phyloP scores from a whole-genome alignment of 2,329 filamentous ascomycete genomes.

The Plenodomus lindquistii region DNA sequence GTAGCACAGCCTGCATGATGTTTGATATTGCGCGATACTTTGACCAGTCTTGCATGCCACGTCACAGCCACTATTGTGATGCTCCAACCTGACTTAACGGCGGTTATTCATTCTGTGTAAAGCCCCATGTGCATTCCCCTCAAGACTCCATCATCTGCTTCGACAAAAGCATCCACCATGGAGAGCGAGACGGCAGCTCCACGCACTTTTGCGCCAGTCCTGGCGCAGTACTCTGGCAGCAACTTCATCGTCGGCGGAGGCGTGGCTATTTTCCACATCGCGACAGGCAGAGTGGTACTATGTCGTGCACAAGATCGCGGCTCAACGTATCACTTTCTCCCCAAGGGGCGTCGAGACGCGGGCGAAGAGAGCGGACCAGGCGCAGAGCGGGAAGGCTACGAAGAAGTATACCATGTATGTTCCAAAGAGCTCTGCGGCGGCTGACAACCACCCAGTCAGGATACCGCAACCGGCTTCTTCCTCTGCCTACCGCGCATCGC shows the following conservation, averaged over 20 bases:
- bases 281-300: conserved; percentile 51
- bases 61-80: not conserved
- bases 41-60: not conserved
- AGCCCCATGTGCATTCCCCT: not conserved
- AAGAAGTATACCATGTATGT: conserved; percentile 44
- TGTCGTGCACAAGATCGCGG: conserved; percentile 49
- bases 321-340: conserved; percentile 51
- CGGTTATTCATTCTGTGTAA: not conserved
- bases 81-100: not conserved
- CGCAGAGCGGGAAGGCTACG: conserved; percentile 55
- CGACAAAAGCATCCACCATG: conserved; percentile 1
- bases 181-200: conserved; percentile 7
- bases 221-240: conserved; percentile 34
- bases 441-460: conserved; percentile 29
- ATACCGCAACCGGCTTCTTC: conserved; percentile 54
- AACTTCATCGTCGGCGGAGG: conserved; percentile 43
- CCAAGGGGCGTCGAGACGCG: conserved; percentile 54
- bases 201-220: conserved; percentile 14
- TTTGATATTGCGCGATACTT: not conserved
- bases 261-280: conserved; percentile 57
- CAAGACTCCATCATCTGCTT: not conserved
- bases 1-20: not conserved
- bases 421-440: not conserved
- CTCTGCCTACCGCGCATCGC: conserved; percentile 49
- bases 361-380: conserved; percentile 49